Percentiles rank a stretch among this genome's conserved stretches.
Evolutionary conservation across 352 stramenopile genomes (phyloP).

Genomic region (Pythium phragmiticola): DNA sequence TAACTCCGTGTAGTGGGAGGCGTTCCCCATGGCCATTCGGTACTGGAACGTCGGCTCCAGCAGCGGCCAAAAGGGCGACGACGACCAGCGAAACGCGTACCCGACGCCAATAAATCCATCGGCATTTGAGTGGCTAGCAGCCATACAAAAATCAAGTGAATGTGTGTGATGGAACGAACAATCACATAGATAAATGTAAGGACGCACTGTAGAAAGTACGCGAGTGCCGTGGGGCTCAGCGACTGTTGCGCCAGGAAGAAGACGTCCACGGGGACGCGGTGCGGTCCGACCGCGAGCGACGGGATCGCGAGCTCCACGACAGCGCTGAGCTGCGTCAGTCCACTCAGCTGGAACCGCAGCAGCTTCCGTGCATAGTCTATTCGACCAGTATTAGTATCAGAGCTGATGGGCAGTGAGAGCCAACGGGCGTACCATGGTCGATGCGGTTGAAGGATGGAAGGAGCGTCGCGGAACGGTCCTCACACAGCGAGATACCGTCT

Average conservation of each 20-base stretch:
- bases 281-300: slow-evolving; percentile 24
- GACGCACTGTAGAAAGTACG: slow-evolving; percentile 45
- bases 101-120: slow-evolving; percentile 59
- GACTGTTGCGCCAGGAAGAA: slow-evolving; percentile 48
- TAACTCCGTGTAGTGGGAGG: background rate
- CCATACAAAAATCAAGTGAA: background rate
- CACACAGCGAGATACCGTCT: slow-evolving; percentile 39
- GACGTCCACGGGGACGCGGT: slow-evolving; percentile 32
- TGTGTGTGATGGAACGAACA: too few species aligned
- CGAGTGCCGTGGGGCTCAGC: slow-evolving; percentile 40
- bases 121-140: slow-evolving; percentile 32
- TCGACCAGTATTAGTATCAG: background rate
- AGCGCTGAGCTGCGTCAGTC: slow-evolving; percentile 31
- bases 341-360: slow-evolving; percentile 47
- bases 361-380: slow-evolving; percentile 58
- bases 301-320: slow-evolving; percentile 30
- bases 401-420: background rate
- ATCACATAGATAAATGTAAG: too few species aligned
- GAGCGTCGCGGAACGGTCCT: slow-evolving; percentile 24
- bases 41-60: slow-evolving; percentile 14
- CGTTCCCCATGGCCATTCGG: background rate
- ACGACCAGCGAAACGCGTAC: slow-evolving; percentile 32
- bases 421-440: slow-evolving; percentile 33
- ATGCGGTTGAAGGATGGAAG: slow-evolving; percentile 18
- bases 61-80: slow-evolving; percentile 42